phyloP scores from a whole-genome alignment of 192 early-diverging fungal species.

The Entomortierella chlamydospora region DNA sequence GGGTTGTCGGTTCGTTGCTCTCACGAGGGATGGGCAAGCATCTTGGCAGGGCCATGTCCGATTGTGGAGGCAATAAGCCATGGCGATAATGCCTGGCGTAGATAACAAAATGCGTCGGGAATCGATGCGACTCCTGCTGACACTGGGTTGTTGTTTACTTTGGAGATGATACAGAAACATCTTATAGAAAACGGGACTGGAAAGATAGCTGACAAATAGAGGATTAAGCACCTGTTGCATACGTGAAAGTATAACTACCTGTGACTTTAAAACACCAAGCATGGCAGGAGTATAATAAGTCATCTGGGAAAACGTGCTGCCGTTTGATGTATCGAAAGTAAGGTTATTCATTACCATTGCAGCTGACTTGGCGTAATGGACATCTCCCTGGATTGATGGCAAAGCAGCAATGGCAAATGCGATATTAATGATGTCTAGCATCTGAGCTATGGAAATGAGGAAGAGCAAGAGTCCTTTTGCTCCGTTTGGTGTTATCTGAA shows the following conservation, averaged over 20 bases:
- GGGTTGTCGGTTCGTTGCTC: constrained; percentile 46
- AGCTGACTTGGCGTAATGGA: constrained; percentile 38
- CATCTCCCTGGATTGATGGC: constrained; percentile 35
- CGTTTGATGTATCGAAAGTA: too few species aligned
- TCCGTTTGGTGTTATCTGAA: neutral
- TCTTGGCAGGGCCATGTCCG: constrained; percentile 37
- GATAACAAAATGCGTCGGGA: constrained; percentile 18
- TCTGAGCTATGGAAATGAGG: constrained; percentile 23
- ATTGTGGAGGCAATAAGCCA: constrained; percentile 49
- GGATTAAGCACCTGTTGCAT: constrained; percentile 53
- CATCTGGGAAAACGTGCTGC: too few species aligned
- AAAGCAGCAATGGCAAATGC: constrained; percentile 38
- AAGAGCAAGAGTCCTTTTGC: constrained; percentile 20
- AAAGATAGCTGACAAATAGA: constrained; percentile 49
- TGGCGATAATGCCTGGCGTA: constrained; percentile 42
- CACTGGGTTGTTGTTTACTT: constrained; percentile 8
- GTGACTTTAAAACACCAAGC: constrained; percentile 8
- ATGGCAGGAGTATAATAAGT: neutral
- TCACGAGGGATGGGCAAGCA: constrained; percentile 47
- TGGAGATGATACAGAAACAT: constrained; percentile 44
- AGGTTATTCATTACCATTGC: constrained; percentile 26
- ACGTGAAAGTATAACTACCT: constrained; percentile 49
- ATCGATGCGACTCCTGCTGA: constrained; percentile 33
- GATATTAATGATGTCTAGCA: constrained; percentile 42
- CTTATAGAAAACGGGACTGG: constrained; percentile 21